Conservation (phyloP, 78 protist species). For the Dictyostelium intermedium region DNA sequence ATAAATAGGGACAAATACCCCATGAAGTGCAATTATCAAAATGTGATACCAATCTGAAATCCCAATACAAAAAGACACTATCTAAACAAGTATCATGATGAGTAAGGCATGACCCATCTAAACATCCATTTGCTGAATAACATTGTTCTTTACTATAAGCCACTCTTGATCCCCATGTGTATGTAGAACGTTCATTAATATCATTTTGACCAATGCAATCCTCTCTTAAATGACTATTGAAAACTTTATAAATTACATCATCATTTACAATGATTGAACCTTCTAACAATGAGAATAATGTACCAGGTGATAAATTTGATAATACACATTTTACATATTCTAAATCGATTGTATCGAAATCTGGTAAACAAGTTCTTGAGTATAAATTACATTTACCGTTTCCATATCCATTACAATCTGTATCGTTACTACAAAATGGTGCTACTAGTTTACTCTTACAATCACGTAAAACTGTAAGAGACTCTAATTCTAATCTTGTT, state of each 20-base stretch:
- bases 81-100: constrained; percentile 54
- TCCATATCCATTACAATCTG: constrained; percentile 1
- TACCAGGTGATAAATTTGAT: neutral
- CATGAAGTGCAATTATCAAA: neutral
- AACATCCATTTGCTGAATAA: neutral
- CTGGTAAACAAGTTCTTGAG: neutral
- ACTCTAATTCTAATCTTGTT: neutral
- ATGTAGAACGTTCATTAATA: neutral
- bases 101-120: constrained; percentile 22
- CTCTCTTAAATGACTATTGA: neutral
- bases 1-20: neutral
- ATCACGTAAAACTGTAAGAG: neutral
- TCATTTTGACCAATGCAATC: neutral
- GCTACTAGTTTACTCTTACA: neutral
- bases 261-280: neutral
- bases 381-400: constrained; percentile 4
- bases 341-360: neutral
- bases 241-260: neutral
- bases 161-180: neutral
- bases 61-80: neutral
- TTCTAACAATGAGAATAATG: neutral
- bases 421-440: neutral
- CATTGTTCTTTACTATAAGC: neutral
- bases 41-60: neutral
- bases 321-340: constrained; percentile 49